Evolutionary conservation across 2,329 filamentous ascomycete species (phyloP), one percentile per base, ranked within the genome.

Genomic region (Microdochium nivale): DNA sequence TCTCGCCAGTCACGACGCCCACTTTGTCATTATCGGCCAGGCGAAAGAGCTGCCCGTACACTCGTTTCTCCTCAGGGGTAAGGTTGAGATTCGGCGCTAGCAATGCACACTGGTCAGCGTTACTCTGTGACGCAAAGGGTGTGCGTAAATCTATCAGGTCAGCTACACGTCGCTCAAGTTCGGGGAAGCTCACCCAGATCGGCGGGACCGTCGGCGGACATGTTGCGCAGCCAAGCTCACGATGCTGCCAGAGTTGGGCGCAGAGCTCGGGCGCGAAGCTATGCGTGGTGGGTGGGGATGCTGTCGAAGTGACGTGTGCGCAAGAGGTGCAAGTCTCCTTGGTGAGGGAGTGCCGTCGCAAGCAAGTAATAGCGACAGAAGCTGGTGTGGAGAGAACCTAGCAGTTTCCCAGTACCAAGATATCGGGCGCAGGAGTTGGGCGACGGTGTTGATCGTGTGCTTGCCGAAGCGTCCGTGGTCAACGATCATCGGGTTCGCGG

Each of bases 1-100:
- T 81, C 70, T 99, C 94, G 69, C 94, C 94, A 19, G 94, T 96
- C 32, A 99, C 89, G 57, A 97, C 90, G 52, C 91, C 90, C 53
- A 96, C 86, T 66, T 83, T 87, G 61, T 96, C 94, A 54, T 86
- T 87, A 70, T 99, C 94, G 59, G 94, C 94, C 62, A 90, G 86
- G 68, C 88, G 84, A 73, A 99, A 96, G 56, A 99, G 84, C 70
- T 94, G 90, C 60, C 87, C 89, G 70, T 95, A 99, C 54, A 88
- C 83, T 69, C 90, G 87, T 75, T 95, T 96, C 79, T 99, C 94
- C 60, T 97, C 90, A 48, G 88, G 74, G 27, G 84, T 88, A 58
- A 97, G 82, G 73, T 96, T 95, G 60, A 95, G 80, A 69, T 86
- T 87, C 57, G 85, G 82, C 58, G 74, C 40, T 73, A 60, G 71